Evolutionary conservation across 352 stramenopile genomes (phyloP).

Genomic region (Globisporangium nodosum): DNA sequence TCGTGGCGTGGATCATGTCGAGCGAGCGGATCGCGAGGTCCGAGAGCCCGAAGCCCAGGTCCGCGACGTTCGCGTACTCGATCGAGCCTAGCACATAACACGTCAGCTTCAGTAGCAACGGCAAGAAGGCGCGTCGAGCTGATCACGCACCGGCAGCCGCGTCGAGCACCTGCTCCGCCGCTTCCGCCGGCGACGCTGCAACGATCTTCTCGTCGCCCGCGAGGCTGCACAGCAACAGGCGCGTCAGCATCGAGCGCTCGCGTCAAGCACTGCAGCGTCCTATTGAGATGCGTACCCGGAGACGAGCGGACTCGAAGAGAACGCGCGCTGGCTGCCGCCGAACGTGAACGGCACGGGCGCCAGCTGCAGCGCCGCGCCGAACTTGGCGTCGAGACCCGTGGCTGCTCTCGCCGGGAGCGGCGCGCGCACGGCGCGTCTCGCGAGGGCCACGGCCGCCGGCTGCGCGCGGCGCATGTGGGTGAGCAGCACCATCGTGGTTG

Average conservation of each 20-base stretch:
- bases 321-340: conserved; percentile 33
- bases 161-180: conserved; percentile 40
- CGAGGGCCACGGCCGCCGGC: conserved; percentile 29
- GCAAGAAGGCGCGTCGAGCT: not conserved
- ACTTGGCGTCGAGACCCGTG: conserved; percentile 27
- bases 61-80: conserved; percentile 47
- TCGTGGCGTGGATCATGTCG: conserved; percentile 70
- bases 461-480: conserved; percentile 55
- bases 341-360: conserved; percentile 21
- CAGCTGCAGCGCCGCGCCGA: conserved; percentile 38
- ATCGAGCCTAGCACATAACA: conserved; percentile 23
- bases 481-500: conserved; percentile 42
- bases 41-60: conserved; percentile 67
- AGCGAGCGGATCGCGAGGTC: conserved; percentile 72
- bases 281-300: conserved; percentile 24
- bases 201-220: conserved; percentile 41
- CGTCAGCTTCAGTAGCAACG: too few species aligned
- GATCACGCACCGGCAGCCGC: conserved; percentile 21
- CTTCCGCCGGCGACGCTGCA: conserved; percentile 36
- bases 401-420: conserved; percentile 4
- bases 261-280: not conserved
- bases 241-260: not conserved
- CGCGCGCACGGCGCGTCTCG: conserved; percentile 21
- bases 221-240: conserved; percentile 17
- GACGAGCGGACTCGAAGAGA: conserved; percentile 47